phyloP scores from a whole-genome alignment of 139 green algal genomes.

The Chlamydomonas applanata region DNA sequence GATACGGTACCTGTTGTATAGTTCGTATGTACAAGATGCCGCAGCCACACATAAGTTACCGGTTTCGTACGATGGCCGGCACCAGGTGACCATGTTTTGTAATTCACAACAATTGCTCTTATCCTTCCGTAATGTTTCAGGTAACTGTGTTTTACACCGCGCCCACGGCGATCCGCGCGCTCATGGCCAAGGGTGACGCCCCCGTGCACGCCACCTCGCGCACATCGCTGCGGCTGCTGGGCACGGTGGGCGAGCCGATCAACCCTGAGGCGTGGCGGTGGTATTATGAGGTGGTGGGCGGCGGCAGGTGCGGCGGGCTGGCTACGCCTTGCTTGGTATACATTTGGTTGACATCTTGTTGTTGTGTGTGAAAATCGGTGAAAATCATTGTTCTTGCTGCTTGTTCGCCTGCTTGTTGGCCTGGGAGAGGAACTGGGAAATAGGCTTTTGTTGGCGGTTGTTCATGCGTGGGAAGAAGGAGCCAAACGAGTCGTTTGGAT shows the following conservation, averaged over 20 bases:
- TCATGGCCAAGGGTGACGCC: constrained; percentile 85
- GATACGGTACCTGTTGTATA: too few relatives aligned
- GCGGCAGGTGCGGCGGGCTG: neutral
- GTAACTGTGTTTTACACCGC: constrained; percentile 94
- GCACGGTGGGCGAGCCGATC: constrained; percentile 95
- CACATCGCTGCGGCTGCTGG: constrained; percentile 77
- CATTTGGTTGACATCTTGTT: too few relatives aligned
- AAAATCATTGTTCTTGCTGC: too few relatives aligned
- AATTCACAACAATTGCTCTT: neutral
- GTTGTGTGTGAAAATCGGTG: too few relatives aligned
- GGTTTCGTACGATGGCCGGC: too few relatives aligned
- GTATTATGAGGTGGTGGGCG: constrained; percentile 69
- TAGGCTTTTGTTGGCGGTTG: too few relatives aligned
- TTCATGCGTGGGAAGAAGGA: too few relatives aligned
- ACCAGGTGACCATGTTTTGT: too few relatives aligned
- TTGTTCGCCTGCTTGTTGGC: too few relatives aligned
- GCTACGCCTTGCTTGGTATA: too few relatives aligned
- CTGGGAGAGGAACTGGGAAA: too few relatives aligned
- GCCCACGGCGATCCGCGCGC: constrained; percentile 86
- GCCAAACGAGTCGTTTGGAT: too few relatives aligned
- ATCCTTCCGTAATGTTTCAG: neutral
- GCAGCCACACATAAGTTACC: neutral
- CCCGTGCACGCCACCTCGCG: constrained; percentile 43
- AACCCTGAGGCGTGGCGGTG: constrained; percentile 92
- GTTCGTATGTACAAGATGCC: neutral